Base-by-base conservation (phyloP, 805 yeast species). In the Candida morakotiae region DNA sequence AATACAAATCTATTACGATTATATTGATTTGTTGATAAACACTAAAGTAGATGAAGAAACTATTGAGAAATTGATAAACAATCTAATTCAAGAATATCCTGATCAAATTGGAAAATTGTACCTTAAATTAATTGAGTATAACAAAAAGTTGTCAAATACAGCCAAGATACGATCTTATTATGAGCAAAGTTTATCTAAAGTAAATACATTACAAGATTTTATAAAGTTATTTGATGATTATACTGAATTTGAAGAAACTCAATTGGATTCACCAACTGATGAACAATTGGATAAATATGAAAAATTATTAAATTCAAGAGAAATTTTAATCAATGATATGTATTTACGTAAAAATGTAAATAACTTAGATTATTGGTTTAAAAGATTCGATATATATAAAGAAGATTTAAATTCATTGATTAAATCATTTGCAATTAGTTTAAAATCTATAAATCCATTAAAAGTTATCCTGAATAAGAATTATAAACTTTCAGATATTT, bases 361-460 rank as follows among this genome's bases (percentile, higher is more conserved):
- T 49, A 72, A 76, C 41, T 75, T 85, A 3, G 71, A 67, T 20
- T 72, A 70, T 37, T 91, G 97, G 97, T 56, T 79, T 28, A 74
- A 75, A 34, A 66, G 95, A 37, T 68, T 78, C 0, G 60, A 63
- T 0, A 69, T 66, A 44, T 67, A 68, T 13, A 49, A 62, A 3
- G 53, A 60, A 4, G 65, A 71, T 17, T 58, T 74, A n/a, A 69
- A 73, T 3, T 52, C 46, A 28, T 45, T 52, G 7, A 61, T 82
- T 13, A 66, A 68, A 21, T 71, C 83, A 0, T 85, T 73, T 56
- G 79, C 79, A 1, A 61, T 73, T 13, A 96, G 95, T 0, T 66
- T 89, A 6, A 63, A 73, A 3, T 61, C 72, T 1, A 78, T 91
- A 11, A 75, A 83, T 41, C 91, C 95, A 0, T 56, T 71, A 16